Percentiles rank a stretch among this genome's conserved stretches.
Evolutionary conservation across 1,139 yeast species (phyloP).

Genomic region (Zygosaccharomyces pseudobailii): DNA sequence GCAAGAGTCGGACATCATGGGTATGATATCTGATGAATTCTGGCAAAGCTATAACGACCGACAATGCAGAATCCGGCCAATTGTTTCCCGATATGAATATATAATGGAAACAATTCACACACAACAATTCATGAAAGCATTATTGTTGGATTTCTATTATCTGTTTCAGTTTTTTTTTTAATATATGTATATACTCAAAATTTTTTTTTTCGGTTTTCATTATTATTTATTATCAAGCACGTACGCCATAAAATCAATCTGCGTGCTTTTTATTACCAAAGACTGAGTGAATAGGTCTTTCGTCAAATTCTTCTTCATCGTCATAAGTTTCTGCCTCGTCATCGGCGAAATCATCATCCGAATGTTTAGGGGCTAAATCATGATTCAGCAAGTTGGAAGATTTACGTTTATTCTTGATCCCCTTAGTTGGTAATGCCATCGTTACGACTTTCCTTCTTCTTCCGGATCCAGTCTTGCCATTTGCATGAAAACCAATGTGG

Average conservation of each 20-base stretch:
- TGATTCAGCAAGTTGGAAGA: constrained; percentile 1
- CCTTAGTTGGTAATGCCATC: constrained; percentile 48
- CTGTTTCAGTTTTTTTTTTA: neutral
- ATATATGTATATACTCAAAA: neutral
- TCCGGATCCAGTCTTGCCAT: constrained; percentile 4
- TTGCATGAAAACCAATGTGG: constrained; percentile 54
- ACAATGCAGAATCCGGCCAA: constrained; percentile 6
- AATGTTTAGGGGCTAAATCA: constrained; percentile 8
- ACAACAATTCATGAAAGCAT: no score
- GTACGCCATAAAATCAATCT: neutral
- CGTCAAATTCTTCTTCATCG: constrained; percentile 1
- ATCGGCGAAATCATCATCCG: constrained; percentile 10
- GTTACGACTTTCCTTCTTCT: constrained; percentile 17
- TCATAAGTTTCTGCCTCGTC: constrained; percentile 21
- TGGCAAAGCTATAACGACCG: constrained; percentile 21
- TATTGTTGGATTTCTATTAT: neutral
- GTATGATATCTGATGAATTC: constrained; percentile 19
- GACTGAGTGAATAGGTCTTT: constrained; percentile 5
- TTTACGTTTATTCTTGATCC: constrained; percentile 37
- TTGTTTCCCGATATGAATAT: constrained; percentile 4
- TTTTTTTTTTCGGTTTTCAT: neutral
- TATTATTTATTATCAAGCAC: neutral
- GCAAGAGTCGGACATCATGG: constrained; percentile 11
- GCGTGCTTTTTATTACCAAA: neutral
- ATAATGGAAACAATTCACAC: neutral